Evolutionary conservation across 2,329 filamentous ascomycete species (phyloP), one percentile per base, ranked within the genome.

Genomic region (Fusarium metavorans): DNA sequence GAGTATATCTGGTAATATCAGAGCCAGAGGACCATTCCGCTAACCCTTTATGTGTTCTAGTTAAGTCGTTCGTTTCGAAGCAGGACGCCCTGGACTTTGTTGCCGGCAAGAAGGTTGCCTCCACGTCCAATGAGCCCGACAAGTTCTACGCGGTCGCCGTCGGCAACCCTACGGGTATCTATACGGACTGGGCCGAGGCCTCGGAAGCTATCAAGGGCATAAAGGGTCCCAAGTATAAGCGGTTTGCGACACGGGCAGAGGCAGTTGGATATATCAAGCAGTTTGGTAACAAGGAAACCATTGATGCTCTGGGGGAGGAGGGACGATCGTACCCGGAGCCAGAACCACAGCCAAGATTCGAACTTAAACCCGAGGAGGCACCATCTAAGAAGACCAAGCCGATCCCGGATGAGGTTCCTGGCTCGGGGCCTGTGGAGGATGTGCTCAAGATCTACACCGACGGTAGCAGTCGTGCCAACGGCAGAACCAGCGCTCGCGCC

Each of bases 41-140:
- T 76, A 68, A 75, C 52, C 11, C 64, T 37, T 43, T 62, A 58
- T 43, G 25, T 63, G 23, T 9, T 45, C 30, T 70, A 97, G 94
- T 93, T 86, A 96, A 97, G 84, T 94, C 93, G 2, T 98, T 98
- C 80, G 84, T 87, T 11, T 91, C 89, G 1, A 85, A 88, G 68
- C 88, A 92, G 72, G 95, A 98, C 69, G 96, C 96, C n/a, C 89
- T 93, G 78, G 91, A 90, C 2, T 98, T 94, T 80, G 87, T 94
- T 30, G 90, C 88, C 1, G 93, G 94, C 56, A 88, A 88, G 74
- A 79, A 81, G 30, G 78, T 81, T 7, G 79, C 83, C 18, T 78
- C 83, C 23, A 78, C 84, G 25, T 81, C 85, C 45, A 77, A 84
- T 57, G 81, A 85, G 68, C 84, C 86, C 54, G 79, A 85, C 59